Percentiles rank a stretch among this genome's conserved stretches.
Conservation (phyloP, 192 early-diverging fungal species). For the Umbelopsis ramanniana region DNA sequence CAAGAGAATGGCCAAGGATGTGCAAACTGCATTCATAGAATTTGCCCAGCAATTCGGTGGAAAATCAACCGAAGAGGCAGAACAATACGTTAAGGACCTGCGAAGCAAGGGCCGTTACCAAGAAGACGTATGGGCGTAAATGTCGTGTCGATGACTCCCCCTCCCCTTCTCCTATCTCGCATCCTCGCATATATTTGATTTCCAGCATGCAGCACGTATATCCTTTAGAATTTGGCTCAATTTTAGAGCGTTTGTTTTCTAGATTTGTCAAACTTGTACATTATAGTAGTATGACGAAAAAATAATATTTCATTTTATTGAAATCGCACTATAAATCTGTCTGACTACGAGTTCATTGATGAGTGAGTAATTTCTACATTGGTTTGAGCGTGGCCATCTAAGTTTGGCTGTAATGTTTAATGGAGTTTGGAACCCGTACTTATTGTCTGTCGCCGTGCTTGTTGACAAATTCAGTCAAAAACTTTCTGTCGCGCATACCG, state of each 20-base stretch:
- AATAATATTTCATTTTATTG: too few relatives aligned
- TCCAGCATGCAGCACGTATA: neutral
- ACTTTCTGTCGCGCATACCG: slow-evolving; percentile 55
- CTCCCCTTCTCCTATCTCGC: too few relatives aligned
- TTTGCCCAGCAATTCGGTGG: slow-evolving; percentile 74
- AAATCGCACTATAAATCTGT: too few relatives aligned
- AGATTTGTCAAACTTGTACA: neutral
- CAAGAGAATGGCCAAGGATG: slow-evolving; percentile 95
- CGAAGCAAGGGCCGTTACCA: slow-evolving; percentile 81
- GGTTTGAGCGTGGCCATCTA: neutral
- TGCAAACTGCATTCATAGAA: slow-evolving; percentile 65
- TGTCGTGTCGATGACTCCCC: too few relatives aligned
- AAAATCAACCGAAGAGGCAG: slow-evolving; percentile 67
- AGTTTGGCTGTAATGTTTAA: neutral
- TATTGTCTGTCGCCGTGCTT: slow-evolving; percentile 51
- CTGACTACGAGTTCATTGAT: too few relatives aligned
- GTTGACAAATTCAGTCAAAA: slow-evolving; percentile 55
- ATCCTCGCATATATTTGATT: too few relatives aligned
- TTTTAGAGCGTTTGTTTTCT: neutral
- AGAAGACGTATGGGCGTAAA: slow-evolving; percentile 93
- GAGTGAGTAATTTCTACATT: too few relatives aligned
- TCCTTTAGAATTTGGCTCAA: neutral
- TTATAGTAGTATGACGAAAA: too few relatives aligned
- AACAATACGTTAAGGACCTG: slow-evolving; percentile 85
- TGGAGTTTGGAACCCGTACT: neutral